Base-by-base conservation (phyloP, 2,329 filamentous ascomycete species). In the Aspergillus quadrilineatus region DNA sequence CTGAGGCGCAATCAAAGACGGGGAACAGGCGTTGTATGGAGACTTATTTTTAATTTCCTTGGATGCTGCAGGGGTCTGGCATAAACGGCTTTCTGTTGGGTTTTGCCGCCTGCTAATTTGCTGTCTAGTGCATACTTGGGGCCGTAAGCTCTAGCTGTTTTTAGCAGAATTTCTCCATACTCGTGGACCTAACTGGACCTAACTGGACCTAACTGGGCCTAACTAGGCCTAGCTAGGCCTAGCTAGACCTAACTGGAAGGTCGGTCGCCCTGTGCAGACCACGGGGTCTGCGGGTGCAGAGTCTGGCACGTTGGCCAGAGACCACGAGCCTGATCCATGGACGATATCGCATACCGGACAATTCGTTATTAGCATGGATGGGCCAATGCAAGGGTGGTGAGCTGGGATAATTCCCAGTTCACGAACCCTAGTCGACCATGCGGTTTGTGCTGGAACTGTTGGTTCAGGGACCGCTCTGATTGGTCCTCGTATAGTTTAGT, bases 31-130 rank as follows among this genome's bases (percentile, higher is more conserved):
- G 44, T 42, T 53, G 53, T 56, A 50, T 54, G 50, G 46, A 56
- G 29, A 50, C 39, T 51, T 54, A 56, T 56, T 54, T 54, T 59
- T 56, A 56, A 57, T 53, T 53, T 30, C 22, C 52, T 51, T 36
- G 37, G 15, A 53, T 17, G 37, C 48, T 37, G 32, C 42, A 42
- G 47, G 34, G 55, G 47, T 47, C 59, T 59, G 53, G 53, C 60
- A 60, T 58, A 58, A 62, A 64, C 62, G 62, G 62, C 57, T 59
- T 42, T 48, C 44, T 50, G 58, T 58, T 62, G 55, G 56, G 53
- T 53, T 50, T 39, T 55, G 44, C 42, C 26, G 22, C 7, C 30
- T 10, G 43, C 12, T 53, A 15, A 53, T 53, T 53, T 53, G 45
- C 47, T 59, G 47, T 26, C 15, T 42, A 22, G 39, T 42, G 17